Evolutionary conservation across 2,329 filamentous ascomycete genomes (phyloP), one percentile per base, ranked within the genome.

Genomic region (Colletotrichum filicis): DNA sequence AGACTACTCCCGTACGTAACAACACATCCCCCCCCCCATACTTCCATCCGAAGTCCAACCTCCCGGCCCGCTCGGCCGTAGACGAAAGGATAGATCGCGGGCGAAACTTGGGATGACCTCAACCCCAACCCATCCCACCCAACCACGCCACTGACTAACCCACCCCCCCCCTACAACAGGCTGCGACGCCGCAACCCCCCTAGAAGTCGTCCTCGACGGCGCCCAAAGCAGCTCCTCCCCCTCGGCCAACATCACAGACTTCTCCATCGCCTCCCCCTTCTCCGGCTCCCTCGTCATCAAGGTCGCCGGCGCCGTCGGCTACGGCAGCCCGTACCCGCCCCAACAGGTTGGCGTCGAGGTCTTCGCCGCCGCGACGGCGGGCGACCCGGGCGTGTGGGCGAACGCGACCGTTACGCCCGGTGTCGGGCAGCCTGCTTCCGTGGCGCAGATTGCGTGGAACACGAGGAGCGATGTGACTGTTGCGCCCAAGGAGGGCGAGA

Each of bases 321-420:
- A 11, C 16, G 68, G 68, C 49, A 68, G 57, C n/a, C 64, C 68
- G 0, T 71, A 71, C 32, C 64, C n/a, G 5, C 68, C 68, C 7
- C 68, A 68, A 32, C 46, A 57, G 28, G 68, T 71, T 35, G 49
- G 4, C 8, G 16, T 71, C 16, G 9, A 68, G 46, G 35, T 68
- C 0, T 62, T 68, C 4, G 22, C 58, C 12, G 14, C 56, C 6
- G 26, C 57, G 7, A 57, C 57, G 4, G 57, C 30, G 11, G 67
- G 61, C 26, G 19, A 68, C 8, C 68, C 64, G 5, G 56, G 63
- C 2, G 26, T 49, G 9, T 71, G 64, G 63, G 64, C 64, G 49
- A 71, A 68, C 46, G 68, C 64, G 9, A 68, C 68, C 2, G 64
- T 68, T 0, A 52, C 9, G 5, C 57, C 68, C 6, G 68, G 68